Evolutionary conservation across 257 asterid species (phyloP), one percentile per base, ranked within the genome.

Genomic region (Henckelia pumila): DNA sequence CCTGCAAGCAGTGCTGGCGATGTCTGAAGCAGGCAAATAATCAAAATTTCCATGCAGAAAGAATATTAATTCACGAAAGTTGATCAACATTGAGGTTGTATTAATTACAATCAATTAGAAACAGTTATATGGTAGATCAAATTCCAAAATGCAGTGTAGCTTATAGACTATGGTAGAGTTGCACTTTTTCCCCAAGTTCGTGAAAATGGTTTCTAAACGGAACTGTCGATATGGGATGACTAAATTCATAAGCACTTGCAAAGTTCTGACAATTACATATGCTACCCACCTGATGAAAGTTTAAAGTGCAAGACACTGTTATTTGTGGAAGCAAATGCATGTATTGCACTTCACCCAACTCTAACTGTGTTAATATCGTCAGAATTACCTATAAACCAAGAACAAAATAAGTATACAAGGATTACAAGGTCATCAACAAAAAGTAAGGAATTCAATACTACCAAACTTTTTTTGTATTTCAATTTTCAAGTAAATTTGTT

Each of bases 331-430:
- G 95, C 77, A 93, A 77, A 59, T 82, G 80, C 57, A 93, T 64
- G 75, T 93, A 88, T 69, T 84, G 88, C 63, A 76, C 81, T 71
- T 87, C 96, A 33, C 97, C 99, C 88, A 93, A 78, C 83, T 93
- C 99, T 89, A 93, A 79, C 67, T 88, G 99, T 47, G 99, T 93
- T 79, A 93, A 74, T 60, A 93, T 83, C 13, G 99, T 93, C 66
- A 90, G 84, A 66, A 93, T 85, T 50, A 90, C 97, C 99, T 93
- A 76, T 68, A 79, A 75, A 59, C 61, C 76, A 57, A 69, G 69
- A 77, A 70, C n/a, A 44, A 75, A 70, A 37, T 37, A 56, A 68
- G 69, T 61, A 73, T 65, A 60, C 24, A 70, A 74, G 71, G 72
- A 68, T 64, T 25, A 62, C 14, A 62, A 49, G 59, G 52, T 44